These are phyloP conservation scores for Sclerotiophoma versabilis DNA, from an alignment of 2,329 filamentous ascomycete genomes.

Conservation along the genomic window DNA sequence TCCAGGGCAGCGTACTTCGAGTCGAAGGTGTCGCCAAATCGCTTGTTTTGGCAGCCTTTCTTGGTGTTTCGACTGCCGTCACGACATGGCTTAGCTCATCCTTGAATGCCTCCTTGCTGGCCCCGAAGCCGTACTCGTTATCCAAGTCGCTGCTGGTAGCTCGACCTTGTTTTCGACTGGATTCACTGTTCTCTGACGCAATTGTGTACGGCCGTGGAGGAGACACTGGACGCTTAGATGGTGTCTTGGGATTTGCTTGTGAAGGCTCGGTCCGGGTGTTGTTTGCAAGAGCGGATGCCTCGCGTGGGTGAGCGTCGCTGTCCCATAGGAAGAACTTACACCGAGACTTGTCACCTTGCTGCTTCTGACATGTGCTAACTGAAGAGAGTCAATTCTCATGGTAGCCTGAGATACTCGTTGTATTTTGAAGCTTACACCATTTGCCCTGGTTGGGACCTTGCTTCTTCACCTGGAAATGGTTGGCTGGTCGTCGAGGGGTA, in stretches of 20 bases:
- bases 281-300: conserved; percentile 55
- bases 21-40: conserved; percentile 47
- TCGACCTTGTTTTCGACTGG: conserved; percentile 42
- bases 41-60: conserved; percentile 50
- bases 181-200: conserved; percentile 12
- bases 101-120: conserved; percentile 40
- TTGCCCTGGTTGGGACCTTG: conserved; percentile 62
- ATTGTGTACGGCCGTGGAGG: conserved; percentile 32
- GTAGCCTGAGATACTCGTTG: not conserved
- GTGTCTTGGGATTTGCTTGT: conserved; percentile 17
- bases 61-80: conserved; percentile 48
- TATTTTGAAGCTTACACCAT: conserved; percentile 50
- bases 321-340: conserved; percentile 68
- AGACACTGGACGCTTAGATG: conserved; percentile 24
- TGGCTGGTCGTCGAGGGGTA: conserved; percentile 60
- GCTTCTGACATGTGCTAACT: conserved; percentile 65
- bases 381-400: conserved; percentile 19
- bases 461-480: conserved; percentile 65
- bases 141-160: conserved; percentile 35
- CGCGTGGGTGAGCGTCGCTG: conserved; percentile 59
- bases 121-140: conserved; percentile 45
- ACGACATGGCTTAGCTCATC: conserved; percentile 40
- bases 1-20: conserved; percentile 50
- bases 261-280: conserved; percentile 54
- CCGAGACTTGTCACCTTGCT: conserved; percentile 50